These are phyloP conservation scores for Oryza longistaminata DNA, from an alignment of 176 grass and related monocot genomes.

Conservation along the genomic window DNA sequence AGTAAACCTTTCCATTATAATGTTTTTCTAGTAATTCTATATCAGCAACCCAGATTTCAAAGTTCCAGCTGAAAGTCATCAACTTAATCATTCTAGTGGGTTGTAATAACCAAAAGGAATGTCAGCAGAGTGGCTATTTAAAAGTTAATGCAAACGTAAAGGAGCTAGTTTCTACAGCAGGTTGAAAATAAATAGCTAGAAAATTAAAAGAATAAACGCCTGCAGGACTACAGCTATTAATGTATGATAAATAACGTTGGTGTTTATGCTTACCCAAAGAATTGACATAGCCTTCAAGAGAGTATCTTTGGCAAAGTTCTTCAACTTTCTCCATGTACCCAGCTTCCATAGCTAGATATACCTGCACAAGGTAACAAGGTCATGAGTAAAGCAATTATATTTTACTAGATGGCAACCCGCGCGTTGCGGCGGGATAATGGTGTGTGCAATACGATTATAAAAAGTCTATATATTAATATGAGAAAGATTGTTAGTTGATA, in stretches of 20 bases:
- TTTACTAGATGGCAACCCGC: background rate
- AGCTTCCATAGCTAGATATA: conserved; percentile 96
- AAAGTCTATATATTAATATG: too few species aligned
- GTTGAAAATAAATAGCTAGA: background rate
- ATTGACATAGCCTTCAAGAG: conserved; percentile 79
- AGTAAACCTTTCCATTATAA: background rate
- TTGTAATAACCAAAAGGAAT: background rate
- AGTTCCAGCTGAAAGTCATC: background rate
- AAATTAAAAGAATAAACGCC: conserved; percentile 27
- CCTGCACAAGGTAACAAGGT: conserved; percentile 40
- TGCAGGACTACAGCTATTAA: conserved; percentile 4
- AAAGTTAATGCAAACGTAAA: conserved; percentile 26
- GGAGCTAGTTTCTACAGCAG: background rate
- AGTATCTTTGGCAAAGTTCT: conserved; percentile 79
- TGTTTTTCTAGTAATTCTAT: conserved; percentile 1
- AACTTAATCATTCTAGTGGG: conserved; percentile 1
- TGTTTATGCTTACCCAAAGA: conserved; percentile 62
- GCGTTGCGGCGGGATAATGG: too few species aligned
- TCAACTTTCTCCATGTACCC: conserved; percentile 92
- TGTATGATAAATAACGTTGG: conserved; percentile 1
- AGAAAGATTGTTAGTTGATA: too few species aligned
- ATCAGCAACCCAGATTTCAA: background rate
- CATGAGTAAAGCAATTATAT: background rate
- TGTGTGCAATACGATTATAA: too few species aligned
- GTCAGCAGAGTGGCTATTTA: background rate